Percentiles rank a stretch among this genome's conserved stretches.
These are phyloP conservation scores for Vigna nakashimae DNA, from an alignment of 306 rosid species.

Conservation along the genomic window DNA sequence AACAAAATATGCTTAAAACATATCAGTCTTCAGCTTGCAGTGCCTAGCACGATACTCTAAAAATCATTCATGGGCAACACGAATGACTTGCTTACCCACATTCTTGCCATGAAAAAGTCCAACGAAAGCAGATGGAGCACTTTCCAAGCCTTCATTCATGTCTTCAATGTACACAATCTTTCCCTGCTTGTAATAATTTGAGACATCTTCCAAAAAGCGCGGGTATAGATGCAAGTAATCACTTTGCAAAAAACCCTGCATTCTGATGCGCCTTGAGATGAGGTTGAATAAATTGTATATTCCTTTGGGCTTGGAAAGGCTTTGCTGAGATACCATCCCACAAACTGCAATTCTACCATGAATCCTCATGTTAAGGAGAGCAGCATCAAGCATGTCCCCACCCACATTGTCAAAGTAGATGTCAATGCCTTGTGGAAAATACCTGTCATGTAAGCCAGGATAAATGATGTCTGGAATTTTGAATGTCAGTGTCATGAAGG, in stretches of 20 bases:
- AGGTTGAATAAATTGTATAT: constrained; percentile 41
- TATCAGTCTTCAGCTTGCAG: not conserved
- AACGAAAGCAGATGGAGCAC: constrained; percentile 50
- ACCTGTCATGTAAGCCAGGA: constrained; percentile 32
- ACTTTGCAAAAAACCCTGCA: constrained; percentile 58
- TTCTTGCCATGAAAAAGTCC: constrained; percentile 53
- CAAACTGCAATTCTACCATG: constrained; percentile 58
- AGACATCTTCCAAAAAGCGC: constrained; percentile 48
- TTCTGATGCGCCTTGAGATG: constrained; percentile 44
- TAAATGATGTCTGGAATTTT: not conserved
- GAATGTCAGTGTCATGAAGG: not conserved
- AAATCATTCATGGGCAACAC: constrained; percentile 50
- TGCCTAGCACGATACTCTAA: too few species aligned
- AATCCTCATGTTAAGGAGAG: constrained; percentile 54
- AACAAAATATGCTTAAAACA: constrained; percentile 3
- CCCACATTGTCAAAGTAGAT: constrained; percentile 60
- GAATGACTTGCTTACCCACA: constrained; percentile 53
- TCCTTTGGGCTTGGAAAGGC: constrained; percentile 51
- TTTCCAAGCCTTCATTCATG: constrained; percentile 55
- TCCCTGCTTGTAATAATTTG: constrained; percentile 45
- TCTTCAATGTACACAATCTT: constrained; percentile 55
- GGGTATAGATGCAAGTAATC: constrained; percentile 56
- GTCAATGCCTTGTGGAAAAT: constrained; percentile 60
- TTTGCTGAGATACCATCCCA: constrained; percentile 57
- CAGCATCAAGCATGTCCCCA: constrained; percentile 56